Base-by-base conservation (phyloP, 768 basidiomycete genomes). In the Chiua virens region DNA sequence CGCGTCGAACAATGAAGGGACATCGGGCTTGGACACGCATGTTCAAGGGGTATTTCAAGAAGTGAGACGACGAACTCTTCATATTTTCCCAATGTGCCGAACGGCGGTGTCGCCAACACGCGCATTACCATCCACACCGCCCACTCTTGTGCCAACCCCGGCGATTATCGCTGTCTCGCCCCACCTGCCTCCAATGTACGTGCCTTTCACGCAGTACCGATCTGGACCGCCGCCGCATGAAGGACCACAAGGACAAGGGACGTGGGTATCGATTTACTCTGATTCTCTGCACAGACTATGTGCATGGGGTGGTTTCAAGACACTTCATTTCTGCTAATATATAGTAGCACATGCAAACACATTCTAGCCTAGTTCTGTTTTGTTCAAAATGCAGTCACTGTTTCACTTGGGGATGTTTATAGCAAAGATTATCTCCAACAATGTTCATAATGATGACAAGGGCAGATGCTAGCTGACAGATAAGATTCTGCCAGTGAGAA, bases 231-330 rank as follows among this genome's bases (percentile, higher is more conserved):
- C 62, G 4, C 42, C 51, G 42, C 59, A 42, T 34, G 60, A 42
- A 21, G 44, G 32, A 3, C 58, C 48, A 20, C 54, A 42, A 22
- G 54, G 44, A 11, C 62, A 56, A 21, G 62, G 60, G 8, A 21
- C 59, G n/a, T 65, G 62, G 63, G n/a, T 64, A 34, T 47, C 62
- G 3, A 41, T 65, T 4, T 65, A 65, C n/a, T n/a, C n/a, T n/a
- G n/a, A n/a, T n/a, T n/a, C n/a, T n/a, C n/a, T n/a, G n/a, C n/a
- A n/a, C n/a, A n/a, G n/a, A n/a, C n/a, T n/a, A n/a, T n/a, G n/a
- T n/a, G n/a, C n/a, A n/a, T n/a, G n/a, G n/a, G n/a, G n/a, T n/a
- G n/a, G n/a, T n/a, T n/a, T n/a, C n/a, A n/a, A n/a, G n/a, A n/a
- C n/a, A n/a, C n/a, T n/a, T n/a, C n/a, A n/a, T n/a, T n/a, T n/a